These are phyloP conservation scores for Alnus glutinosa DNA, from an alignment of 306 rosid species.

Conservation along the genomic window DNA sequence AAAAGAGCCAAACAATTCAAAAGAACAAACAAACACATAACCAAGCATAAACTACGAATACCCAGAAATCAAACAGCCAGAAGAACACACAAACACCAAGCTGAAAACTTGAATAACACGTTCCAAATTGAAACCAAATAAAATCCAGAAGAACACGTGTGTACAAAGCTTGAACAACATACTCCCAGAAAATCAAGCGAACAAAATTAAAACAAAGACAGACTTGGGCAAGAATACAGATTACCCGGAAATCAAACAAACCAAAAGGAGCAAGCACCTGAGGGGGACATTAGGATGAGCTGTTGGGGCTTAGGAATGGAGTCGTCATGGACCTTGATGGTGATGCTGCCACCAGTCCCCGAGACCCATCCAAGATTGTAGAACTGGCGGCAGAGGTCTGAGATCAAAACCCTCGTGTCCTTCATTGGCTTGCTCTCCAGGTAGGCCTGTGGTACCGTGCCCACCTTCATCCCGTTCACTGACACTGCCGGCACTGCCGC, in stretches of 20 bases:
- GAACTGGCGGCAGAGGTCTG: constrained; percentile 93
- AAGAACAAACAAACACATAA: not conserved
- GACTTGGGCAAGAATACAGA: not conserved
- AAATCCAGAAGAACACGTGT: not conserved
- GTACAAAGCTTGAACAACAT: not conserved
- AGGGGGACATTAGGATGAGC: constrained; percentile 79
- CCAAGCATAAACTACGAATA: not conserved
- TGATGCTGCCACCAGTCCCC: constrained; percentile 95
- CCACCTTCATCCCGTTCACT: constrained; percentile 48
- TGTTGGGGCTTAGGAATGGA: constrained; percentile 72
- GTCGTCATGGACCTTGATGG: constrained; percentile 78
- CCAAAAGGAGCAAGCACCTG: constrained; percentile 49
- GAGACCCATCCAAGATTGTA: constrained; percentile 91
- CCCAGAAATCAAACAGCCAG: constrained; percentile 13
- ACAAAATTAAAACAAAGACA: not conserved
- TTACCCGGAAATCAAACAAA: constrained; percentile 1
- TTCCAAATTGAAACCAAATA: no score
- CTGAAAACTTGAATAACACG: no score
- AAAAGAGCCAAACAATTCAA: constrained; percentile 16
- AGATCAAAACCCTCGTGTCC: constrained; percentile 68
- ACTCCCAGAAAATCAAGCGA: not conserved
- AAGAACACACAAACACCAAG: not conserved
- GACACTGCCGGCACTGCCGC: constrained; percentile 31
- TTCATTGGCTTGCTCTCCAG: constrained; percentile 62
- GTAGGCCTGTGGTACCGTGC: constrained; percentile 61